Conservation (phyloP, 345 rosid species). For the Psidium guajava region DNA sequence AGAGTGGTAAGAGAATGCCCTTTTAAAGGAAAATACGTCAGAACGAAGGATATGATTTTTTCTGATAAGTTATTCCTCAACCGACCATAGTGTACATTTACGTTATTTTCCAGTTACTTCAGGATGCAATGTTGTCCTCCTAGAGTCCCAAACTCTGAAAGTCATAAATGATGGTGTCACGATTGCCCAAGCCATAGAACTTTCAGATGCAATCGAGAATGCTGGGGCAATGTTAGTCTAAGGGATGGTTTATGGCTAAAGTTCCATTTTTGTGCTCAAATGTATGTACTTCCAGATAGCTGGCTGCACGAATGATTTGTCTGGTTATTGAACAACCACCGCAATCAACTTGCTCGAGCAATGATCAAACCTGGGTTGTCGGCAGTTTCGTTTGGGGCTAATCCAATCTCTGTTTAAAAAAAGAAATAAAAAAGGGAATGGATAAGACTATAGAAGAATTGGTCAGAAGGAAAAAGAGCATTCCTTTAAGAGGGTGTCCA, state of each 20-base stretch:
- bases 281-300: slow-evolving; percentile 45
- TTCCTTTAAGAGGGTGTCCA: slow-evolving; percentile 40
- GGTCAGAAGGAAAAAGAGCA: slow-evolving; percentile 33
- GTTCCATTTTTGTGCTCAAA: neutral
- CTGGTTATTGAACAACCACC: slow-evolving; percentile 84
- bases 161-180: slow-evolving; percentile 72
- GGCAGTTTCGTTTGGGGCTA: slow-evolving; percentile 68
- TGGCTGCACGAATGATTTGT: slow-evolving; percentile 55
- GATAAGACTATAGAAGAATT: slow-evolving; percentile 46
- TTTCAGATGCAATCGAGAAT: slow-evolving; percentile 57
- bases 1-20: too few relatives aligned
- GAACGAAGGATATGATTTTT: too few relatives aligned
- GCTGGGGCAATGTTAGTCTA: slow-evolving; percentile 63
- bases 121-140: slow-evolving; percentile 72
- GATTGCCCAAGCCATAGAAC: slow-evolving; percentile 28
- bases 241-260: slow-evolving; percentile 69
- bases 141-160: slow-evolving; percentile 34
- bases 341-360: slow-evolving; percentile 67
- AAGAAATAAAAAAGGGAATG: slow-evolving; percentile 41
- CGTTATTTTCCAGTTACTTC: too few relatives aligned
- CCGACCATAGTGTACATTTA: too few relatives aligned
- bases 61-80: too few relatives aligned
- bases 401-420: slow-evolving; percentile 53
- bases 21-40: too few relatives aligned
- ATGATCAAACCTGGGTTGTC: slow-evolving; percentile 58